These are phyloP conservation scores for Saksenaea vasiformis DNA, from an alignment of 371 early-diverging fungal species.

Conservation along the genomic window DNA sequence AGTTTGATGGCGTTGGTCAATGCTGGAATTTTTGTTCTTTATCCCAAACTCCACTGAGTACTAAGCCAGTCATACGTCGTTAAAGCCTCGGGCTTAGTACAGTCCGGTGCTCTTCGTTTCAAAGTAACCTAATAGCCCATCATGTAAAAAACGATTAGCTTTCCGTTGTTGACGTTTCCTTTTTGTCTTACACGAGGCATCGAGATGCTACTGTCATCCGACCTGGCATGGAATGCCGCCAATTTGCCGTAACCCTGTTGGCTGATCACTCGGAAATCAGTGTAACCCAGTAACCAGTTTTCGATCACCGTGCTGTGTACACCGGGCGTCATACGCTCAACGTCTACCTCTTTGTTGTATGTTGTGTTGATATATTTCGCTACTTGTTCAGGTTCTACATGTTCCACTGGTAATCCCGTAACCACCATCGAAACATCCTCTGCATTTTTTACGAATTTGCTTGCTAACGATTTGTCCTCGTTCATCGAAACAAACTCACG, in stretches of 20 bases:
- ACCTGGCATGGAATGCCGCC: conserved; percentile 42
- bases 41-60: conserved; percentile 47
- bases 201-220: conserved; percentile 36
- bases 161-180: not conserved
- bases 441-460: conserved; percentile 5
- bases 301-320: conserved; percentile 37
- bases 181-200: conserved; percentile 34
- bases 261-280: conserved; percentile 39
- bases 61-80: conserved; percentile 38
- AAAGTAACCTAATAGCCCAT: not conserved
- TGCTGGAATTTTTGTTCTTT: not conserved
- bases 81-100: conserved; percentile 24
- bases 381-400: conserved; percentile 30
- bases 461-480: conserved; percentile 11
- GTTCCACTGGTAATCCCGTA: conserved; percentile 34
- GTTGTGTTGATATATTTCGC: conserved; percentile 32
- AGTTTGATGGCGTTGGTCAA: no score
- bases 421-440: conserved; percentile 17
- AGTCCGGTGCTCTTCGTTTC: conserved; percentile 21
- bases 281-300: conserved; percentile 37
- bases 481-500: conserved; percentile 33
- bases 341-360: conserved; percentile 16
- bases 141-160: not conserved
- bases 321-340: conserved; percentile 30
- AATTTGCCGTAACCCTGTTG: conserved; percentile 46